Base-by-base conservation (phyloP, 768 basidiomycete species). In the Ramaria rubella region DNA sequence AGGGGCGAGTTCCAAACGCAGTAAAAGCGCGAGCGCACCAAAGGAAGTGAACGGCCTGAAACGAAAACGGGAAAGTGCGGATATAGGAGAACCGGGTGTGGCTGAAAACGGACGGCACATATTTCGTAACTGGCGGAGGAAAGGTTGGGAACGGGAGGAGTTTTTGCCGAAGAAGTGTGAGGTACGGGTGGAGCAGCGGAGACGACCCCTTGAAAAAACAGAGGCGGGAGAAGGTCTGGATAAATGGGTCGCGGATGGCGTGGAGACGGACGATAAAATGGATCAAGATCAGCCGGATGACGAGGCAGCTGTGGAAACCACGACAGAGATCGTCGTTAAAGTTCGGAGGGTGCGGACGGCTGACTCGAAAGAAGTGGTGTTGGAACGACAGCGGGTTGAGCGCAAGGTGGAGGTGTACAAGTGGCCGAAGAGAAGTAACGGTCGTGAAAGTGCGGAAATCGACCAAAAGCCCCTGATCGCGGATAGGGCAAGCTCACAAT, bases 41-140 rank as follows among this genome's bases (percentile, higher is more conserved):
- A n/a, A n/a, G 15, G n/a, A 26, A 11, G 36, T 21, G 26, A 48
- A 53, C 34, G 50, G 43, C 24, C 34, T 38, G 4, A 59, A 59
- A 45, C 43, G 58, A 33, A 55, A 55, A 31, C 53, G 58, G 6
- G 58, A 59, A n/a, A 59, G 53, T 23, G 53, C 46, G 14, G 44
- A 55, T 34, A 57, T 51, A 7, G 60, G 50, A 3, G 65, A 63
- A 21, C 19, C 43, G 19, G 62, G 58, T 12, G 59, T 55, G 15
- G 46, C 58, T 61, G 55, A 60, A 57, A 65, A 15, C 58, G 60
- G 24, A 54, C 55, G 5, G 60, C 63, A 56, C 12, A 65, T 64
- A 15, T 88, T 89, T 68, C 77, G 72, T 59, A 82, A 90, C 65
- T 90, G 87, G 72, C 77, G 74, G 66, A 87, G 85, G 0, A 81